Evolutionary conservation across 2,329 filamentous ascomycete genomes (phyloP).

Genomic region (Tricladium varicosporioides): DNA sequence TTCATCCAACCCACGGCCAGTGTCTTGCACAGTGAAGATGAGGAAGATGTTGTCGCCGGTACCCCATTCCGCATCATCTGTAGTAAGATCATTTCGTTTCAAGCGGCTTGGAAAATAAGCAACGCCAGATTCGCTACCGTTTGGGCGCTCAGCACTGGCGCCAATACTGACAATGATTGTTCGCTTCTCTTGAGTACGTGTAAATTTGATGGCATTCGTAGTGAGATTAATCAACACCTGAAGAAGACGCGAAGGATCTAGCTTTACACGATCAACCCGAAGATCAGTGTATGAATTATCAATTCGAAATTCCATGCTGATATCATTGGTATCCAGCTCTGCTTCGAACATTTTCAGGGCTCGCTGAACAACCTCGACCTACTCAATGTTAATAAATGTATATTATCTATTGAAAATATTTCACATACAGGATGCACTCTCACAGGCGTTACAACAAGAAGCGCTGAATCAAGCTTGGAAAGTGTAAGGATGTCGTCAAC

Average conservation of each 20-base stretch:
- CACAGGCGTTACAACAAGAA: slow-evolving; percentile 68
- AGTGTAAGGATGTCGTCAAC: slow-evolving; percentile 67
- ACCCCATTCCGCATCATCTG: slow-evolving; percentile 55
- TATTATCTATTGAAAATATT: not conserved
- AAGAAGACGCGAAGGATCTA: slow-evolving; percentile 74
- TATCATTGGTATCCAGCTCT: slow-evolving; percentile 69
- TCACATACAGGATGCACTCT: slow-evolving; percentile 61
- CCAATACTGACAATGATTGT: slow-evolving; percentile 43
- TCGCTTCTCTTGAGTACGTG: slow-evolving; percentile 58
- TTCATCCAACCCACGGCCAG: slow-evolving; percentile 68
- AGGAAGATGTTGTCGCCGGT: slow-evolving; percentile 68
- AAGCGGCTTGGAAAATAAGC: slow-evolving; percentile 36
- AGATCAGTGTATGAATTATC: slow-evolving; percentile 65
- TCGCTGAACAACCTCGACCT: slow-evolving; percentile 56
- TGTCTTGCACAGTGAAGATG: slow-evolving; percentile 73
- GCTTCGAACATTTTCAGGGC: slow-evolving; percentile 78
- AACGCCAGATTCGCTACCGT: slow-evolving; percentile 48
- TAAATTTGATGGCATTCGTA: slow-evolving; percentile 84
- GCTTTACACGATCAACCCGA: slow-evolving; percentile 66
- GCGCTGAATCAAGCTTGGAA: slow-evolving; percentile 68
- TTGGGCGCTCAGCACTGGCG: slow-evolving; percentile 26
- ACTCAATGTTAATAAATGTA: not conserved
- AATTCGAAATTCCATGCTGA: slow-evolving; percentile 67
- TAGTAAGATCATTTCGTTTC: slow-evolving; percentile 26
- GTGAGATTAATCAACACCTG: slow-evolving; percentile 81